Evolutionary conservation across 805 yeast genomes (phyloP).

Genomic region (Scheffersomyces spartinae): DNA sequence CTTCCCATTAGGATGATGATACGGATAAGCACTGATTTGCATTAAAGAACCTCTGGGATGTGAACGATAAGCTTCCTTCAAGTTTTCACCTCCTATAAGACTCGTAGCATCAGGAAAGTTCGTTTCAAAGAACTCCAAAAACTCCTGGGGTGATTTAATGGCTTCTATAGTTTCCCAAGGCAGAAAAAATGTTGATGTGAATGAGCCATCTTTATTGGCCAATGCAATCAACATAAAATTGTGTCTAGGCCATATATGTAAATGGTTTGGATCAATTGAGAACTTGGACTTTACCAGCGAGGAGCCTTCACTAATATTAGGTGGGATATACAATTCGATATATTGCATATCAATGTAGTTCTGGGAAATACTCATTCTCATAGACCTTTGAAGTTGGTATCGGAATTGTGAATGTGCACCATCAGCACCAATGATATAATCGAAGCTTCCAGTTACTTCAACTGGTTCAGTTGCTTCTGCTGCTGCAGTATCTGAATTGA

Average conservation of each 20-base stretch:
- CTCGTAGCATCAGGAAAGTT: constrained; percentile 68
- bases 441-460: too few species aligned
- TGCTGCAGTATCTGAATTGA: constrained; percentile 8
- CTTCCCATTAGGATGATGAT: constrained; percentile 47
- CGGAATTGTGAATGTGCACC: constrained; percentile 75
- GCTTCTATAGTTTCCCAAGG: constrained; percentile 60
- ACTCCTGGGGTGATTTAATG: constrained; percentile 31
- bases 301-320: constrained; percentile 26
- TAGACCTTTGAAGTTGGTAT: constrained; percentile 49
- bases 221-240: constrained; percentile 83
- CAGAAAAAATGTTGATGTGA: constrained; percentile 82
- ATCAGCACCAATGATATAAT: constrained; percentile 72
- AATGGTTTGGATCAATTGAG: constrained; percentile 55
- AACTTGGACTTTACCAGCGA: constrained; percentile 26
- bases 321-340: constrained; percentile 68
- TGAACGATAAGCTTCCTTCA: constrained; percentile 37
- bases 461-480: too few species aligned
- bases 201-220: constrained; percentile 76
- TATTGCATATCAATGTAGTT: constrained; percentile 78
- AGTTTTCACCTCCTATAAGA: constrained; percentile 48
- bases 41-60: constrained; percentile 74
- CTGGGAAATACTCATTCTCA: constrained; percentile 62
- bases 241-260: constrained; percentile 90
- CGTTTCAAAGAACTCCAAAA: constrained; percentile 39
- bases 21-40: constrained; percentile 60